Conservation (phyloP, 1,284 basidiomycete species). For the Sporisorium reilianum region DNA sequence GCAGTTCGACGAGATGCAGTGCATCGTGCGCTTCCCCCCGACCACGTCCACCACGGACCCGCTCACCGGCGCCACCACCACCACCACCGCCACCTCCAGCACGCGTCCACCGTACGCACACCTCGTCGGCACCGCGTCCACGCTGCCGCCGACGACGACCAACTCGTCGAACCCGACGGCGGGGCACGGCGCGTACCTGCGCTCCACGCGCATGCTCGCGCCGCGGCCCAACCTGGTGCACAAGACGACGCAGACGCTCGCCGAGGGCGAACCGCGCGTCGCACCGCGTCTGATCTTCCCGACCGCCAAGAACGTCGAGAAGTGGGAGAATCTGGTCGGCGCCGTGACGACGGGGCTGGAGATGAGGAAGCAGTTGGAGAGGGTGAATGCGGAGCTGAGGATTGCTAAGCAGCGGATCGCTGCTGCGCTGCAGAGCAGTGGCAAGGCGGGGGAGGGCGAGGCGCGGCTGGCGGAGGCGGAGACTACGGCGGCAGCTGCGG, state of each 20-base stretch:
- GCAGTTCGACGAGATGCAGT: constrained; percentile 64
- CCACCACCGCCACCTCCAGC: constrained; percentile 8
- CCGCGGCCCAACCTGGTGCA: constrained; percentile 60
- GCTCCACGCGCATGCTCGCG: constrained; percentile 64
- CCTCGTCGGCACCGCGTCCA: constrained; percentile 64
- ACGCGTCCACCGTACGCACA: constrained; percentile 62
- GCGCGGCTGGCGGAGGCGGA: background rate
- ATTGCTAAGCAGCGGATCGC: constrained; percentile 44
- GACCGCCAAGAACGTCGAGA: constrained; percentile 64
- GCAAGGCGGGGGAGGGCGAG: background rate
- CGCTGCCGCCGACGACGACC: constrained; percentile 57
- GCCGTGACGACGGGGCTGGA: constrained; percentile 66
- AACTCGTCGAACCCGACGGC: constrained; percentile 49
- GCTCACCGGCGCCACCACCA: background rate
- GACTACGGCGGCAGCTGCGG: background rate
- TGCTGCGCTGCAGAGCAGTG: constrained; percentile 12
- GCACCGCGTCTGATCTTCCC: constrained; percentile 64
- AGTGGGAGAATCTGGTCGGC: constrained; percentile 68
- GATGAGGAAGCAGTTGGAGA: constrained; percentile 65
- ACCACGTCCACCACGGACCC: constrained; percentile 12
- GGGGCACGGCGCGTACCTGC: constrained; percentile 66
- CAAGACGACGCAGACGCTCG: constrained; percentile 58
- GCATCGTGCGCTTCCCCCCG: constrained; percentile 61
- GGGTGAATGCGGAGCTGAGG: constrained; percentile 56
- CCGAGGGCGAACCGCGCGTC: constrained; percentile 59